phyloP scores from a whole-genome alignment of 306 rosid genomes.

The Ochetophila trinervis region DNA sequence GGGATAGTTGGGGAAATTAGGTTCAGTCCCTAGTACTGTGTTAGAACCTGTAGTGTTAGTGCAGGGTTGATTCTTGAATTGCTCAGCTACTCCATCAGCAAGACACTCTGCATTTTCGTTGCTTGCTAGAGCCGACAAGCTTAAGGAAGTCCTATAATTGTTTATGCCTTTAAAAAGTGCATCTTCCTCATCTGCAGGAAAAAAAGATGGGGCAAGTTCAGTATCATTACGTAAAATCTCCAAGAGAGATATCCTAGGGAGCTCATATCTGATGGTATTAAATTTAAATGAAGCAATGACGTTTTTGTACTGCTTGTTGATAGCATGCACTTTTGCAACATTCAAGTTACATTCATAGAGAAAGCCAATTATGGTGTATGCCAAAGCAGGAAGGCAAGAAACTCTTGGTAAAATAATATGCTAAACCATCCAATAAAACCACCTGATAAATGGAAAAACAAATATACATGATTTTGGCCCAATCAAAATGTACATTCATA shows the following conservation, averaged over 20 bases:
- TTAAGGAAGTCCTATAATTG: slow-evolving; percentile 51
- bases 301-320: no score
- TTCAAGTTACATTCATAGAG: neutral
- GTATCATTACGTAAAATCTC: slow-evolving; percentile 17
- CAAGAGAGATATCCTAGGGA: neutral
- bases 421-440: neutral
- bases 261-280: neutral
- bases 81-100: slow-evolving; percentile 70
- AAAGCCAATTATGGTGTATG: neutral
- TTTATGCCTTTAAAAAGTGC: slow-evolving; percentile 70
- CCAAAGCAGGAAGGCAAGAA: neutral
- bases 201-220: slow-evolving; percentile 13
- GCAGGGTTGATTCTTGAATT: slow-evolving; percentile 75
- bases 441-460: neutral
- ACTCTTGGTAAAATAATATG: neutral
- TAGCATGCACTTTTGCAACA: no score
- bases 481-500: no score
- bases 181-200: slow-evolving; percentile 58
- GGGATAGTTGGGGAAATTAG: slow-evolving; percentile 69
- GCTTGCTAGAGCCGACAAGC: slow-evolving; percentile 51
- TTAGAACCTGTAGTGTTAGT: slow-evolving; percentile 89
- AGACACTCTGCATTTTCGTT: slow-evolving; percentile 74
- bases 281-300: neutral
- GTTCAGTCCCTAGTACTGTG: slow-evolving; percentile 86
- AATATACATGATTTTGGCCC: neutral